Base-by-base conservation (phyloP, 768 basidiomycete genomes). In the Tricholoma hemisulphureum region DNA sequence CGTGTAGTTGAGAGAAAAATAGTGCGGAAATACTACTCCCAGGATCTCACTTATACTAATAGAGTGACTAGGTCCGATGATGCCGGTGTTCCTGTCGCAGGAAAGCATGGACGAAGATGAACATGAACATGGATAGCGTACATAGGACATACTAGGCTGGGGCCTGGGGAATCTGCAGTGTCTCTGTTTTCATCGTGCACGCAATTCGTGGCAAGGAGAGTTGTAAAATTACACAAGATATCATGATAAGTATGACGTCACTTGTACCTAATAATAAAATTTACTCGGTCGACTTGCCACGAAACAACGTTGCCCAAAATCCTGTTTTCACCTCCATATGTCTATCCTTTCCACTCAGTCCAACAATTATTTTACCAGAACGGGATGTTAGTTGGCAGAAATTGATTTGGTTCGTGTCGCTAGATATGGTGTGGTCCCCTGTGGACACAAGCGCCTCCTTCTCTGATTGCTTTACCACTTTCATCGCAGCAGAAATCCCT, bases 341-440 rank as follows among this genome's bases (percentile, higher is more conserved):
- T 16, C 58, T 72, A 60, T 83, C 81, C 55, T 66, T 64, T 11
- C 76, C 78, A 51, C 71, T 72, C 50, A 82, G 57, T 24, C 81
- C 80, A 7, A 83, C 66, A n/a, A 76, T 61, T 31, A 82, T 59
- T 48, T 70, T 73, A 11, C 80, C 80, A 37, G 59, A 66, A 18
- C 69, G 68, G 16, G 77, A 68, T 24, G 52, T 65, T 24, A 80
- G 59, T 48, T 76, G 70, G 62, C 80, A 79, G 50, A 75, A 77
- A 52, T 80, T 74, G 31, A 72, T 62, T 43, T 69, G 71, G 1
- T 57, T 62, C 49, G 45, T 59, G 55, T 50, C 59, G 34, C 46
- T 50, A 37, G 45, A 50, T 13, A 37, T 26, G 11, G 37, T 58
- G 39, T 69, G 67, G 26, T 67, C 63, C 10, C 73, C 78, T 48